These are phyloP conservation scores for Acer negundo DNA, from an alignment of 345 rosid species.

Conservation along the genomic window DNA sequence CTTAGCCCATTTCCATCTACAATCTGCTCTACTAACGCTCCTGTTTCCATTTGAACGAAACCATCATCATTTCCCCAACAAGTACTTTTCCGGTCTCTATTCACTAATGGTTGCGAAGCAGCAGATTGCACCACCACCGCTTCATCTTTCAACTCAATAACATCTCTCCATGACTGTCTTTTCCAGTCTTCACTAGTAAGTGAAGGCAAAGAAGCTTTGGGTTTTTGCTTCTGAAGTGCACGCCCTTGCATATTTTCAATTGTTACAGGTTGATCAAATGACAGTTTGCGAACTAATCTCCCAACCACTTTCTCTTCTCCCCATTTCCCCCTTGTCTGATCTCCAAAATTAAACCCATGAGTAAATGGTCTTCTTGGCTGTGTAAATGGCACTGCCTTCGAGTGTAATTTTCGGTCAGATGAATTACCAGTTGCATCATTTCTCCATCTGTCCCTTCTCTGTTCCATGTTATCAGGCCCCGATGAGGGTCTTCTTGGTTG, in stretches of 20 bases:
- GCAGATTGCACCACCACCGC: neutral
- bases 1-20: neutral
- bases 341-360: conserved; percentile 1
- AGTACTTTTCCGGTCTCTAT: neutral
- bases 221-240: conserved; percentile 7
- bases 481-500: conserved; percentile 11
- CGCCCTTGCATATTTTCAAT: neutral
- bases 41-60: neutral
- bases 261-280: conserved; percentile 11
- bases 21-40: neutral
- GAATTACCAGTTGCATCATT: neutral
- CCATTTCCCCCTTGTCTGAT: conserved; percentile 24
- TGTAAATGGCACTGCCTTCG: conserved; percentile 27
- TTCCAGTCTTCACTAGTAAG: conserved; percentile 11
- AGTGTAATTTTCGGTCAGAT: neutral
- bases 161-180: conserved; percentile 1
- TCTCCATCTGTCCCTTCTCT: conserved; percentile 12
- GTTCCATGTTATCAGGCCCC: neutral
- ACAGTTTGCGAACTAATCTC: neutral
- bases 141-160: conserved; percentile 6
- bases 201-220: neutral
- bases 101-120: conserved; percentile 6
- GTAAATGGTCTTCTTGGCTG: conserved; percentile 38
- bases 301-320: conserved; percentile 28
- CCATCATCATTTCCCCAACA: conserved; percentile 11